Percentiles rank a stretch among this genome's conserved stretches.
Evolutionary conservation across 164 flowering plant genomes (phyloP).

Genomic region (Cinnamomum chago): DNA sequence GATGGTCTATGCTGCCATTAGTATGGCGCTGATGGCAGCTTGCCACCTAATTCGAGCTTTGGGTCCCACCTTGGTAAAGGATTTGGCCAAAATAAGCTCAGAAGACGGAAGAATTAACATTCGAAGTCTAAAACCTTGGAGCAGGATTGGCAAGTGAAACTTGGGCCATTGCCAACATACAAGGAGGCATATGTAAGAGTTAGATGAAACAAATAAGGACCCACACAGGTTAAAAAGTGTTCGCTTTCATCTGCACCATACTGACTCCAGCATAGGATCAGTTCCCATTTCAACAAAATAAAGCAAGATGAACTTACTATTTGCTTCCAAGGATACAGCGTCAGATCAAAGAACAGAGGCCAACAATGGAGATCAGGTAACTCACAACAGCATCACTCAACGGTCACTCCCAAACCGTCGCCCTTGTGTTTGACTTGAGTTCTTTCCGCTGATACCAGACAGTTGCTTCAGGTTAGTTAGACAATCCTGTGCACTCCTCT

Average conservation of each 20-base stretch:
- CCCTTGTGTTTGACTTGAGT: constrained; percentile 24
- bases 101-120: too few species aligned
- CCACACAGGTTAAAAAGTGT: background rate
- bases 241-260: background rate
- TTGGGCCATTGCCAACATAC: too few species aligned
- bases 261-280: background rate
- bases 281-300: background rate
- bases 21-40: too few species aligned
- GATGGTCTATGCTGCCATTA: too few species aligned
- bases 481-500: constrained; percentile 48
- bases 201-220: background rate
- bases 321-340: background rate
- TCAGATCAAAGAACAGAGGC: background rate
- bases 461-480: constrained; percentile 52
- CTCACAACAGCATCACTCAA: background rate
- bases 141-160: too few species aligned
- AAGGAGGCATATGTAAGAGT: too few species aligned
- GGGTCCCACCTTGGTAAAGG: too few species aligned
- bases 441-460: constrained; percentile 43
- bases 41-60: too few species aligned
- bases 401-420: constrained; percentile 1
- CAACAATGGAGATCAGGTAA: background rate
- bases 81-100: too few species aligned
- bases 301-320: background rate
- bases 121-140: too few species aligned